Evolutionary conservation across 2,329 filamentous ascomycete species (phyloP), one percentile per base, ranked within the genome.

Genomic region (Aspergillus transmontanensis): DNA sequence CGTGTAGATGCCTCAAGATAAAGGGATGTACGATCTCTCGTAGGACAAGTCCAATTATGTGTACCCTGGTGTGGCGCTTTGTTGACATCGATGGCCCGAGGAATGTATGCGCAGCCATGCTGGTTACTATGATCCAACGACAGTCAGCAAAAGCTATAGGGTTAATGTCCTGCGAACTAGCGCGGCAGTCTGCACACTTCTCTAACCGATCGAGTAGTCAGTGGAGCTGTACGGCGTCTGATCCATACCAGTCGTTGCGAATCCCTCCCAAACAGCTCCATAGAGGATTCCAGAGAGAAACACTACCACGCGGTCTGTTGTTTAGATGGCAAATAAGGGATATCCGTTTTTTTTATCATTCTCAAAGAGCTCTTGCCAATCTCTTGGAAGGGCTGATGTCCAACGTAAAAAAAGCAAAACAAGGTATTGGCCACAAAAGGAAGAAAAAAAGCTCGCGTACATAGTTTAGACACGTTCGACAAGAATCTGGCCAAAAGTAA

Each of bases 401-500:
- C 26, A 28, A 6, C 26, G 26, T 28, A 28, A 21, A 54, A 21
- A 55, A 28, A 36, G 14, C 6, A 51, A 51, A 32, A 51, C 21
- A 51, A 51, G 28, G 50, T 14, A 21, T 53, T 30, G 23, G 28
- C 16, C 39, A n/a, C 39, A 21, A 11, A 39, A 39, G 19, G 19
- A 4, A 26, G 4, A 26, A 41, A 26, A n/a, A 41, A 41, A 41
- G 48, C 14, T 16, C 34, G 34, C 14, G 12, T 21, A 55, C 51
- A 36, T 36, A 55, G 57, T 51, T 48, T 41, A 14, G 39, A 39
- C 54, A 56, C 39, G 6, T 34, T 39, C 23, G 36, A 26, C 28
- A 61, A 39, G 50, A 60, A 55, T 60, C 58, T 60, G 50, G 60
- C 60, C 56, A 56, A 19, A 39, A 7, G 51, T 41, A 16, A 63